Base-by-base conservation (phyloP, 2,329 filamentous ascomycete genomes). In the Pyricularia pennisetigena region DNA sequence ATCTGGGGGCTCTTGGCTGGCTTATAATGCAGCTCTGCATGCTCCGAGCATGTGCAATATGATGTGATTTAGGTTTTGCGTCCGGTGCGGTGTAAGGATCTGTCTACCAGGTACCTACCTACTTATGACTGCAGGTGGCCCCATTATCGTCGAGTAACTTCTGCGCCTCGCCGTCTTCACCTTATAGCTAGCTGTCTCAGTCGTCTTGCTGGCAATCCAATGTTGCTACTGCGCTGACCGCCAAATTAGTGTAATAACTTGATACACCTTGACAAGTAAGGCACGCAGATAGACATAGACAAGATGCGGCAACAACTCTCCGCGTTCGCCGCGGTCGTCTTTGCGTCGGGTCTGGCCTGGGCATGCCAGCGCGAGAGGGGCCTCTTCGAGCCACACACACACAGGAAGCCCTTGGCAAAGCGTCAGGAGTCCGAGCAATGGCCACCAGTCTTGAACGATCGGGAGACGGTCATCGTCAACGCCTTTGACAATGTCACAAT, bases 401-500 rank as follows among this genome's bases (percentile, higher is more conserved):
- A 62, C 26, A 29, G 54, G 28, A 41, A 62, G 28, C 65, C 65
- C 57, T 10, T 63, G 29, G 23, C 30, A n/a, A 61, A 62, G n/a
- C 49, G 66, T 26, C 64, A 66, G 26, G 66, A 67, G 28, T 28
- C 54, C 28, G 54, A 66, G 64, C 35, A 67, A 30, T 67, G 75
- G 75, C 77, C 78, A 1, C 78, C 78, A 0, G 72, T 78, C 0
- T 69, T 79, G 7, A 72, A 73, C 0, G 75, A 78, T 10, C 71
- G 74, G 1, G 78, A 79, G 71, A 77, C 76, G 0, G 66, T 78
- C 0, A 68, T 79, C 0, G 72, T 75, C 65, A 80, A 79, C 70
- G 71, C 77, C 0, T 78, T 80, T 68, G 78, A 80, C 67, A 77
- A 76, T 7, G 75, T 78, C 0, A 77, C 76, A 12, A 75, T 79